Evolutionary conservation across 2,329 filamentous ascomycete species (phyloP), one percentile per base, ranked within the genome.

Genomic region (Colletotrichum gloeosporioides): DNA sequence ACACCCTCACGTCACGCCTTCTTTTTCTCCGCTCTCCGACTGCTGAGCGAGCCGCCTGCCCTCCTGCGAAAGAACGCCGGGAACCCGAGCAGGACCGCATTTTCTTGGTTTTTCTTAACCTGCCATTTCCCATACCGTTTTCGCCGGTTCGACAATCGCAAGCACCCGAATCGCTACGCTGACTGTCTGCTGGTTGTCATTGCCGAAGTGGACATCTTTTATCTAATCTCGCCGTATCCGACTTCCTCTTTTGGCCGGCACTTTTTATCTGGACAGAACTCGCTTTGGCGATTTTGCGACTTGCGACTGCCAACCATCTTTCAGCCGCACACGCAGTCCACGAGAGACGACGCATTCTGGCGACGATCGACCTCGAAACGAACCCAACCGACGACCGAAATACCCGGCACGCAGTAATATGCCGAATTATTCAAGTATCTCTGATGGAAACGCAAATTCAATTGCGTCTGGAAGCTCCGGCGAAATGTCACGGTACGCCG

Each of bases 341-440:
- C 64, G 10, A 63, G 69, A 55, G 70, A 75, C 73, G 68, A 53
- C 68, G 70, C 62, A 66, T 57, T 66, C 25, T 69, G 66, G 66
- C 57, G 74, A 77, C 64, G 63, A 67, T 27, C 66, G 55, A 68
- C 62, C 44, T 49, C 32, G 69, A 62, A 29, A 27, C 39, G 36
- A 67, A 36, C 31, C 29, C n/a, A 27, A 32, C 57, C 67, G 32
- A 62, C 55, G 27, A 69, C 29, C 57, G 13, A 31, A 22, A 62
- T 4, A 22, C 29, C 59, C 59, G 22, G 53, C 27, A 44, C 59
- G 34, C 12, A 65, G 53, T 76, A 76, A 59, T 76, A 92, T 92
- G 90, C 87, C 88, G 82, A 88, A 87, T 79, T 91, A 92, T 82
- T 88, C 87, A 70, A 88, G 87, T 71, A 88, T 91, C 77, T 82